Evolutionary conservation across 2,329 filamentous ascomycete genomes (phyloP), one percentile per base, ranked within the genome.

Genomic region (Drechslera avenae): DNA sequence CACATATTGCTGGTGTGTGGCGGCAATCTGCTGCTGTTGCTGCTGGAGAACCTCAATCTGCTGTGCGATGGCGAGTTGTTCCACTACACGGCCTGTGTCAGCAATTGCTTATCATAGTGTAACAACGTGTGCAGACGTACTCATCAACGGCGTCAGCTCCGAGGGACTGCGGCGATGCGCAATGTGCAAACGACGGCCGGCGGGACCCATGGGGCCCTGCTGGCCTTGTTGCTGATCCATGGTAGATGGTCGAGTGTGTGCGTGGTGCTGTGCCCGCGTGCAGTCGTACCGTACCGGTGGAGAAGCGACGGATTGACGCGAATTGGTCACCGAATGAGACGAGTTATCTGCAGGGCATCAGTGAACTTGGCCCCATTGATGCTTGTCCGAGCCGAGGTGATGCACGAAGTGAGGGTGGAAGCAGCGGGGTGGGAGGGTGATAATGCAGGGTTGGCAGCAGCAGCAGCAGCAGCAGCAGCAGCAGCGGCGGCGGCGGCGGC

Each of bases 11-110:
- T 97, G 92, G 71, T 97, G 91, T 59, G 91, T 94, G 66, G 91
- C 91, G 77, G 95, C 90, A 71, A 97, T 95, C 74, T 97, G 92
- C 76, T 97, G 92, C 75, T 97, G 94, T 75, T 97, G 94, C 75
- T 96, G 91, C 79, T 97, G 93, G 70, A 97, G 83, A 72, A 95
- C 84, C 78, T 97, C 93, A 71, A 97, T 97, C 78, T 97, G 93
- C 80, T 97, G 93, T 79, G 96, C 92, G 73, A 97, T 92, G 72
- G 91, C 91, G 73, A 96, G 85, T 83, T 97, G 92, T 81, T 97
- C 93, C 90, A 97, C 92, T 96, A 67, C 40, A 56, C 23, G 33
- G 17, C 13, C 21, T 34, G 33, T 52, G 63, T 69, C 57, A 73
- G 68, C 60, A 61, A 42, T 21, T 50, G 52, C 45, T 46, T 21